phyloP scores from a whole-genome alignment of 1,284 basidiomycete species.

The Boletus mariae region DNA sequence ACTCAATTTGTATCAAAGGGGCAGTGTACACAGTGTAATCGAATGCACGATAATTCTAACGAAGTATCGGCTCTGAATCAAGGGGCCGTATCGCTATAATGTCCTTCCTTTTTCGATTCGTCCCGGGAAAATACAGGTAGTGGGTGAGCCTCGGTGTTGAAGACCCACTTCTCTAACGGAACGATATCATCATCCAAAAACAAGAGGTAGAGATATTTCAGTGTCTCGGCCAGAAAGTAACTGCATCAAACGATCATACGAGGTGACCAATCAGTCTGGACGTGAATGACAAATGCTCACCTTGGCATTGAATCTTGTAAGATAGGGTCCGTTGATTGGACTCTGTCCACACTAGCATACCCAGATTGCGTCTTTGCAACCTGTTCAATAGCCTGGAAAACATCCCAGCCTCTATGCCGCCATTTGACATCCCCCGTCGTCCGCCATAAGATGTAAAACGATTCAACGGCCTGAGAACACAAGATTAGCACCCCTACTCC shows the following conservation, averaged over 20 bases:
- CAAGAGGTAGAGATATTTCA: conserved; percentile 67
- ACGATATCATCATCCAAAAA: conserved; percentile 57
- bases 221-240: conserved; percentile 70
- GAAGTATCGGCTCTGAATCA: neutral
- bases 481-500: neutral
- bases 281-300: conserved; percentile 34
- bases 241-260: conserved; percentile 32
- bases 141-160: conserved; percentile 85
- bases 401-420: conserved; percentile 74
- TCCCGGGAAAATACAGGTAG: conserved; percentile 73
- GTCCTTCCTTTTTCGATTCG: conserved; percentile 41
- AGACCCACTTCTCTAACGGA: conserved; percentile 72
- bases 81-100: conserved; percentile 32
- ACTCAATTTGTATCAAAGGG: no score
- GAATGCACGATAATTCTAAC: no score
- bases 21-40: neutral
- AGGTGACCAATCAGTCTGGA: neutral
- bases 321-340: conserved; percentile 39
- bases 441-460: conserved; percentile 67
- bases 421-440: conserved; percentile 65
- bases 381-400: conserved; percentile 69
- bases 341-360: conserved; percentile 54
- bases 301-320: conserved; percentile 65
- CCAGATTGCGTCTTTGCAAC: conserved; percentile 52
- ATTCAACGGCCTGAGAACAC: conserved; percentile 56